Conservation (phyloP, 306 rosid genomes). For the Hippophae tibetana region DNA sequence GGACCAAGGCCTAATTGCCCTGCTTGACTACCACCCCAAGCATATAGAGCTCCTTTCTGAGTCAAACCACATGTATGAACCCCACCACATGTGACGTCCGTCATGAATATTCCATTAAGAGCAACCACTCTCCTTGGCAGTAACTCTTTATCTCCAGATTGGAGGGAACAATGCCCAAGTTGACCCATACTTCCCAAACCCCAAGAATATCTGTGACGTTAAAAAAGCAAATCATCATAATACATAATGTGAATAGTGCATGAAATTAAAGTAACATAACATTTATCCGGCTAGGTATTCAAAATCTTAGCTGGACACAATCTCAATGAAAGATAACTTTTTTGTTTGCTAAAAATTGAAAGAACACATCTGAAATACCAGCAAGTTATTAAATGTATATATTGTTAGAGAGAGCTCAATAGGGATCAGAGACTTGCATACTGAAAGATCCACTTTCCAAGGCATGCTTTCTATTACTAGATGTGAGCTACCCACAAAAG, state of each 20-base stretch:
- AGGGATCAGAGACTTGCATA: slow-evolving; percentile 53
- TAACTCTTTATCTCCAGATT: slow-evolving; percentile 71
- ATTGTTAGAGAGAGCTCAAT: background rate
- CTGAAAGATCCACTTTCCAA: slow-evolving; percentile 36
- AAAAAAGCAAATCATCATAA: slow-evolving; percentile 14
- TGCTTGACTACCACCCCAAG: slow-evolving; percentile 90
- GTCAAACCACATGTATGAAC: slow-evolving; percentile 84
- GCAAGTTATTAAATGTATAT: background rate
- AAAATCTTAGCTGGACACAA: background rate
- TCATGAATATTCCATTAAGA: slow-evolving; percentile 54
- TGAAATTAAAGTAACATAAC: background rate
- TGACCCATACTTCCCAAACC: slow-evolving; percentile 94
- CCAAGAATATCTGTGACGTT: slow-evolving; percentile 71
- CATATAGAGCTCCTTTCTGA: slow-evolving; percentile 71
- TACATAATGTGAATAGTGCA: slow-evolving; percentile 4
- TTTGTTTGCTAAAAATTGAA: too few relatives aligned
- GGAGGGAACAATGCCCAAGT: slow-evolving; percentile 94
- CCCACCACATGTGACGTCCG: slow-evolving; percentile 74
- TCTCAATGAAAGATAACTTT: background rate
- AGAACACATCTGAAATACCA: background rate
- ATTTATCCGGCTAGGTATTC: background rate
- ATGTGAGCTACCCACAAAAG: slow-evolving; percentile 41
- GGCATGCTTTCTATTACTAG: slow-evolving; percentile 40
- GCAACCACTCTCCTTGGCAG: slow-evolving; percentile 86
- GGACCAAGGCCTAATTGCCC: slow-evolving; percentile 97